Evolutionary conservation across 371 early-diverging fungal genomes (phyloP), one percentile per base, ranked within the genome.

Genomic region (Mortierella sp.): DNA sequence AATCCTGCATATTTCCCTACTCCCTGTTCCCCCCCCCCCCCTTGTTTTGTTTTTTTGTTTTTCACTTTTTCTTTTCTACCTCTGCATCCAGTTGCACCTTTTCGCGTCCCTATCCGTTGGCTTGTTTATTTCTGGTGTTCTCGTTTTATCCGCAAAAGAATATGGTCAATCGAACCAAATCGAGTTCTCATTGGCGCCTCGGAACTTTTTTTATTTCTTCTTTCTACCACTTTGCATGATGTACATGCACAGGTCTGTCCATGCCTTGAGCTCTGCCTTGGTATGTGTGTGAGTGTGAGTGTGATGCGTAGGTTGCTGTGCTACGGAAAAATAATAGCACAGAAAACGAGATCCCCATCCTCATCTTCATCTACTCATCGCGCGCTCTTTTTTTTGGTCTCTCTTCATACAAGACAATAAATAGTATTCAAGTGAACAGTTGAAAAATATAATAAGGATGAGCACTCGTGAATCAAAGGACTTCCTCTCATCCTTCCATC

Each of bases 301-400:
- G 63, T 19, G 42, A 42, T 68, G n/a, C 34, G 42, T 31, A 63
- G 16, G 63, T 63, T 34, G 63, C 63, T 63, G 63, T 63, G 63
- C 63, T 34, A 31, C 31, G 34, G 16, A 7, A 63, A 19, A 31
- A 19, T 34, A 19, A 34, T 16, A 55, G 50, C 21, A 34, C 19
- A 60, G 28, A 58, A 58, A 58, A 58, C 4, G 13, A 63, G 34
- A 63, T 63, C 63, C 34, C 63, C 21, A 50, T 16, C 50, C 50
- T 50, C 63, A 50, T 14, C 50, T 16, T 50, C 63, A 34, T 63
- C 63, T 63, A 63, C 8, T 63, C 34, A 28, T 31, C 31, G 3
- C 31, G 16, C 31, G 11, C 31, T 14, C 38, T 34, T 16, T 34
- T 31, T 31, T 63, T 63, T 8, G 1, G 11, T 34, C 13, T 31